Evolutionary conservation across 148 eudicot genomes (phyloP).

Genomic region (Beta vulgaris): DNA sequence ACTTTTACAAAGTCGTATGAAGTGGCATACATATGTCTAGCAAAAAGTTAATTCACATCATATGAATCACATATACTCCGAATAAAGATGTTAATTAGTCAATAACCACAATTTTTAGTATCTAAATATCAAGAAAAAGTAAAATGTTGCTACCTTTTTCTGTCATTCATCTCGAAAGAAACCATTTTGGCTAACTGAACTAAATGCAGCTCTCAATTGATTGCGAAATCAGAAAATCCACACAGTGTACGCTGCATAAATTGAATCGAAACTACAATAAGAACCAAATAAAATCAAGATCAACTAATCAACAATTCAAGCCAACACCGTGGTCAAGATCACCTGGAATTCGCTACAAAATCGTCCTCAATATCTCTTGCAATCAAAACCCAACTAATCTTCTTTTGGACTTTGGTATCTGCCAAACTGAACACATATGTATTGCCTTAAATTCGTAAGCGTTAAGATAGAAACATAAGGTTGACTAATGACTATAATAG

Average conservation of each 20-base stretch:
- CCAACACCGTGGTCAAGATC: too few relatives aligned
- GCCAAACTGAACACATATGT: too few relatives aligned
- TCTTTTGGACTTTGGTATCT: too few relatives aligned
- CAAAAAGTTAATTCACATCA: not conserved
- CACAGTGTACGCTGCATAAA: slow-evolving; percentile 18
- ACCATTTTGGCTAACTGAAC: slow-evolving; percentile 36
- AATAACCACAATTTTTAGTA: not conserved
- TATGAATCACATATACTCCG: not conserved
- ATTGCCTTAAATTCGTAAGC: too few relatives aligned
- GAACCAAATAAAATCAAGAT: slow-evolving; percentile 1
- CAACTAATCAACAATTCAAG: too few relatives aligned
- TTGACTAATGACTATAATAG: too few relatives aligned
- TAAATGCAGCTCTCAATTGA: slow-evolving; percentile 1
- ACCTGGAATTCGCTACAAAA: too few relatives aligned
- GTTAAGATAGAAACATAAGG: too few relatives aligned
- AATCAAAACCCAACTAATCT: too few relatives aligned
- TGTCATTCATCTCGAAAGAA: slow-evolving; percentile 66
- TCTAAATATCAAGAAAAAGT: slow-evolving; percentile 6
- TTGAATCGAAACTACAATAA: not conserved
- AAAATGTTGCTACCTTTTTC: slow-evolving; percentile 47
- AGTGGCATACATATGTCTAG: too few relatives aligned
- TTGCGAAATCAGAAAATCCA: slow-evolving; percentile 11
- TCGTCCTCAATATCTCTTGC: too few relatives aligned
- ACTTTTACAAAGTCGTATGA: not conserved
- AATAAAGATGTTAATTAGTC: not conserved